phyloP scores from a whole-genome alignment of 2,329 filamentous ascomycete species.

The Aspergillus novoparasiticus region DNA sequence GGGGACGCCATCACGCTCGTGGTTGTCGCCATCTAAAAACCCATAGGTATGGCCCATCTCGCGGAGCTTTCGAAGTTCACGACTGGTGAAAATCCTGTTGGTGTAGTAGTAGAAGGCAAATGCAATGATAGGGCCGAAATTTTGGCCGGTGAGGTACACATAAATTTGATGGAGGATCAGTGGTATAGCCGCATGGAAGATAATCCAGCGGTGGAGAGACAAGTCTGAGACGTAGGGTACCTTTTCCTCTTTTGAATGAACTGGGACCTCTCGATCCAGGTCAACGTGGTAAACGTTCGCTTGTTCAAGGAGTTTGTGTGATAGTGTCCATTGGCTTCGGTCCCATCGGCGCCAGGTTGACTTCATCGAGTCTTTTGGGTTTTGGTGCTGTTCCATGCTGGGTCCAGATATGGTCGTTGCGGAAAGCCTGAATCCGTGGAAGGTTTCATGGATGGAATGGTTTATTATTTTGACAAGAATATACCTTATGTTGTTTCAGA shows the following conservation, averaged over 20 bases:
- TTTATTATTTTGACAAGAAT: neutral
- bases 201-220: conserved; percentile 42
- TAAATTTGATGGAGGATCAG: conserved; percentile 43
- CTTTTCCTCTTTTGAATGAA: conserved; percentile 45
- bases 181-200: conserved; percentile 42
- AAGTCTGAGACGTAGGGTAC: conserved; percentile 42
- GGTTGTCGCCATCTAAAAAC: conserved; percentile 23
- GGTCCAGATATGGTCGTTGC: neutral
- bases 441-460: neutral
- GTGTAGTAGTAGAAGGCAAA: conserved; percentile 42
- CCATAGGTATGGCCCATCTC: conserved; percentile 42
- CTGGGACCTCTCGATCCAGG: conserved; percentile 36
- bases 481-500: neutral
- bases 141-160: conserved; percentile 30
- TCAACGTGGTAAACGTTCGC: conserved; percentile 32
- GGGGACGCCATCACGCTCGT: conserved; percentile 1
- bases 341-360: conserved; percentile 42
- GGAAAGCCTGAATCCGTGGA: neutral
- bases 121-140: conserved; percentile 30
- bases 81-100: conserved; percentile 45
- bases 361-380: conserved; percentile 43
- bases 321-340: conserved; percentile 31
- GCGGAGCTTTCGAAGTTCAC: conserved; percentile 42
- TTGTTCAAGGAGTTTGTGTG: conserved; percentile 37
- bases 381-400: conserved; percentile 3